A percentile compares a stretch with the other conserved stretches of the same genome.
phyloP scores from a whole-genome alignment of 2,329 filamentous ascomycete species.

The Aspergillus flavus region DNA sequence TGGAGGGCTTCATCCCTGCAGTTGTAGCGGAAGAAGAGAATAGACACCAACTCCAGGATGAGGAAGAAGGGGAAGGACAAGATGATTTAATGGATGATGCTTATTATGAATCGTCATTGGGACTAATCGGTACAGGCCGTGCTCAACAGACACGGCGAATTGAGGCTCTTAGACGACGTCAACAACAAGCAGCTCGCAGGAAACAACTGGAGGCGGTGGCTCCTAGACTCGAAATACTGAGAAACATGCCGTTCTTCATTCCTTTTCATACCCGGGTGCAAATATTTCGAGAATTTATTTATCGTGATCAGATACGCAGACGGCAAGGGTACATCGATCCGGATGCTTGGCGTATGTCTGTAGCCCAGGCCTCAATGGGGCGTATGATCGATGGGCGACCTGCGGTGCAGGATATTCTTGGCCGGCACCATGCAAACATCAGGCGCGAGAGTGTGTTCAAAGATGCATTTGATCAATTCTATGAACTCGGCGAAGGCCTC shows the following conservation, averaged over 20 bases:
- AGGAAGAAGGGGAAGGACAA: slow-evolving; percentile 62
- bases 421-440: slow-evolving; percentile 76
- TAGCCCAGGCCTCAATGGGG: slow-evolving; percentile 50
- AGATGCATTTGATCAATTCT: slow-evolving; percentile 85
- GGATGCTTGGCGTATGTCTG: slow-evolving; percentile 71
- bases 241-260: slow-evolving; percentile 96
- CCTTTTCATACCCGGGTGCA: slow-evolving; percentile 89
- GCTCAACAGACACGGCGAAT: slow-evolving; percentile 64
- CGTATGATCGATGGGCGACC: slow-evolving; percentile 44
- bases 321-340: slow-evolving; percentile 70
- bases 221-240: slow-evolving; percentile 83
- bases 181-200: slow-evolving; percentile 68
- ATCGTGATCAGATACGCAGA: slow-evolving; percentile 74
- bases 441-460: slow-evolving; percentile 77
- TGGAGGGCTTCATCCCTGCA: slow-evolving; percentile 81
- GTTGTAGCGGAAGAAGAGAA: slow-evolving; percentile 86
- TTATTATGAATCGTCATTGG: slow-evolving; percentile 35
- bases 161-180: slow-evolving; percentile 65
- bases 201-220: slow-evolving; percentile 77
- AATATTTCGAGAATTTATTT: slow-evolving; percentile 92
- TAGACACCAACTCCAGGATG: slow-evolving; percentile 67
- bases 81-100: slow-evolving; percentile 46
- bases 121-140: slow-evolving; percentile 59
- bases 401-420: slow-evolving; percentile 43
- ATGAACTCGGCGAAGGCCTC: slow-evolving; percentile 74